A percentile compares a stretch with the other conserved stretches of the same genome.
These are phyloP conservation scores for Sporothrix humicola DNA, from an alignment of 2,329 filamentous ascomycete species.

Conservation along the genomic window DNA sequence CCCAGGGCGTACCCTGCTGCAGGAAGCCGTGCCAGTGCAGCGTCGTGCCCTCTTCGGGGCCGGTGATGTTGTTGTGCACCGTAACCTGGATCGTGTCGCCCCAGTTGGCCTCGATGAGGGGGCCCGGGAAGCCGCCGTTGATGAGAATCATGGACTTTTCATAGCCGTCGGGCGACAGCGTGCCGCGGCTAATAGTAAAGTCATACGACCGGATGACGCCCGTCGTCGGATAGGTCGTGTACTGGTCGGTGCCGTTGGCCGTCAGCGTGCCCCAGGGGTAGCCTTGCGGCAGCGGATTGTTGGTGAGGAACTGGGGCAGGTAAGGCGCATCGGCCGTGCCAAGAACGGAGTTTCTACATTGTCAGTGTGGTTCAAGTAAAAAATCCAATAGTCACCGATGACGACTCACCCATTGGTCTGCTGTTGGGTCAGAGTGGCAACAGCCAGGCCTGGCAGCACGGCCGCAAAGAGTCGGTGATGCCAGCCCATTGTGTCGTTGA, in stretches of 20 bases:
- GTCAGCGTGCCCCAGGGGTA: conserved; percentile 59
- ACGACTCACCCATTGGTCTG: conserved; percentile 48
- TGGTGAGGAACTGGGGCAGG: conserved; percentile 52
- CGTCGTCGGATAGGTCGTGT: conserved; percentile 55
- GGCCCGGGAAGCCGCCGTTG: conserved; percentile 46
- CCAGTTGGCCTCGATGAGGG: conserved; percentile 45
- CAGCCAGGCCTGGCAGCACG: conserved; percentile 39
- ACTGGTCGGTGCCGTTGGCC: conserved; percentile 56
- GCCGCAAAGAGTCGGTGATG: conserved; percentile 30
- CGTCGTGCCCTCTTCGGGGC: conserved; percentile 51
- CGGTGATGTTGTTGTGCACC: conserved; percentile 67
- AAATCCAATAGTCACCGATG: too few relatives aligned
- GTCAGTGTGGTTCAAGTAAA: too few relatives aligned
- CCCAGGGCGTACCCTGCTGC: conserved; percentile 52
- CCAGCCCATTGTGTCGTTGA: conserved; percentile 28
- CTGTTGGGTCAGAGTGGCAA: conserved; percentile 43
- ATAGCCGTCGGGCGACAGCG: conserved; percentile 63
- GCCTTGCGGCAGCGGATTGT: conserved; percentile 56
- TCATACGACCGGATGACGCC: conserved; percentile 62
- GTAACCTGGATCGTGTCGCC: conserved; percentile 58
- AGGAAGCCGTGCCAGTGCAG: conserved; percentile 59
- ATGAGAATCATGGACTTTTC: conserved; percentile 55
- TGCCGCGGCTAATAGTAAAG: conserved; percentile 57
- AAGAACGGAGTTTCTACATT: conserved; percentile 50
- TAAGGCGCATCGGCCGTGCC: conserved; percentile 49